Evolutionary conservation across 176 grass and related monocot genomes (phyloP).

Genomic region (Hordeum vulgare): MorexV3_pseudomolecules_assembly NC_058522.1:391163541-391164040

Average conservation of each 20-base stretch:
- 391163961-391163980: constrained; percentile 1
- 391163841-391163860: not conserved
- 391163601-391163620: not conserved
- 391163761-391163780: not conserved
- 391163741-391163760: not conserved
- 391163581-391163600: not conserved
- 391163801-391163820: constrained; percentile 5
- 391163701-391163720: not conserved
- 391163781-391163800: constrained; percentile 16
- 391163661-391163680: not conserved
- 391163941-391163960: constrained; percentile 18
- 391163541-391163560: not conserved
- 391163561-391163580: not conserved
- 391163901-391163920: not conserved
- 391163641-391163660: constrained; percentile 31
- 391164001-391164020: not conserved
- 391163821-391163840: not conserved
- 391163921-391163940: not conserved
- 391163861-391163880: constrained; percentile 8
- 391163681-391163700: not conserved
- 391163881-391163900: constrained; percentile 16
- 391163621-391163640: constrained; percentile 32
- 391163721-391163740: not conserved
- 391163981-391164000: not conserved
- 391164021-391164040: constrained; percentile 16